Evolutionary conservation across 78 protist genomes (phyloP), one percentile per base, ranked within the genome.

Genomic region (Corallochytrium limacisporum): DNA sequence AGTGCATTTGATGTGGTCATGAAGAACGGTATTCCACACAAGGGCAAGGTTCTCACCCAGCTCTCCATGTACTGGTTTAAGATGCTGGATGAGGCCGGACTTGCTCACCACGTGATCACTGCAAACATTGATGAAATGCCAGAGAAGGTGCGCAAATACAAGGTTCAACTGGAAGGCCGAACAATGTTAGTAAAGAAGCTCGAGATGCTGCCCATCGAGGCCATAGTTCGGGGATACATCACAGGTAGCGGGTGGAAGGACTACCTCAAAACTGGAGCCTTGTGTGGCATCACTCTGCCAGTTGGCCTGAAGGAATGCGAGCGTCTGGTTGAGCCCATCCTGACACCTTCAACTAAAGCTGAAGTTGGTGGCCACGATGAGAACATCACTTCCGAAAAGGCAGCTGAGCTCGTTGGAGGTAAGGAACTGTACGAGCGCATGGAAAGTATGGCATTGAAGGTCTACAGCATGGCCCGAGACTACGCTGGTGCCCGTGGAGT

Each of bases 261-360:
- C n/a, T 77, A 77, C 47, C 51, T 50, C 36, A 2, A 5, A 9
- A 39, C 33, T 1, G 74, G 67, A 28, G 13, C 48, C 29, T 36
- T 79, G 28, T 79, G 84, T 10, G 78, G 69, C 36, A 44, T 60
- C 24, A 33, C 6, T 29, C 37, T 79, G 31, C 84, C 77, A 0
- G 66, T 36, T 0, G 78, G 75, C n/a, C 51, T 79, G 20, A 16
- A 31, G 32, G 24, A 54, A 29, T 73, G 69, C 57, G 33, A 16
- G 22, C 6, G 61, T 71, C 74, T 80, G 33, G 65, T 43, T 6
- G 24, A 57, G 44, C 57, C 74, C n/a, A 50, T 80, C 37, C 73
- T 62, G 72, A 80, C 85, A 1, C 85, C 85, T 18, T 43, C 62
- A 42, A 73, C 85, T 0, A 80, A 80, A 39, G 85, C 81, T 6